phyloP scores from a whole-genome alignment of 2,329 filamentous ascomycete species.

The Rhexocercosporidium sp. region DNA sequence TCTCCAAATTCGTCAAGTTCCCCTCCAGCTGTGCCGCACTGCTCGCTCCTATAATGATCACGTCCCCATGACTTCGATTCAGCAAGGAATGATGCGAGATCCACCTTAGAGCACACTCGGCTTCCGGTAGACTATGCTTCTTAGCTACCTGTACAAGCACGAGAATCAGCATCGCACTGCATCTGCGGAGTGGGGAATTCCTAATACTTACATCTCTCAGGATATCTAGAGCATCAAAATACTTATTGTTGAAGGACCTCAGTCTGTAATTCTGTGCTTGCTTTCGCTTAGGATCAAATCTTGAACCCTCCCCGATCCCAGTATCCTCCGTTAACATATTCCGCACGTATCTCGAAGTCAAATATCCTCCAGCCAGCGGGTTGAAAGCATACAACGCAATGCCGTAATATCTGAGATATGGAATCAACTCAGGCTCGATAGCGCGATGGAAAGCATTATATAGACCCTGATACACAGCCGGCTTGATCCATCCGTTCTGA shows the following conservation, averaged over 20 bases:
- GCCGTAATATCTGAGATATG: slow-evolving; percentile 61
- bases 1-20: slow-evolving; percentile 63
- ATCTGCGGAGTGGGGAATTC: not conserved
- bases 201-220: slow-evolving; percentile 46
- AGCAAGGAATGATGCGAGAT: slow-evolving; percentile 70
- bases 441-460: slow-evolving; percentile 46
- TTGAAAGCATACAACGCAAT: slow-evolving; percentile 67
- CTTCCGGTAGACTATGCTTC: slow-evolving; percentile 69
- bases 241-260: slow-evolving; percentile 65
- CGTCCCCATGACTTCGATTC: slow-evolving; percentile 58
- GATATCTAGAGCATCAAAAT: slow-evolving; percentile 68
- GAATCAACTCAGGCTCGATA: slow-evolving; percentile 66
- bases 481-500: slow-evolving; percentile 42
- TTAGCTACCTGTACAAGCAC: slow-evolving; percentile 46
- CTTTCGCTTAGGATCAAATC: slow-evolving; percentile 50
- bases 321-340: slow-evolving; percentile 44
- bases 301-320: slow-evolving; percentile 13
- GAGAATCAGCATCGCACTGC: not conserved
- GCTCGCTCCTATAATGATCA: slow-evolving; percentile 63
- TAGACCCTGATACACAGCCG: slow-evolving; percentile 43
- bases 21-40: slow-evolving; percentile 50
- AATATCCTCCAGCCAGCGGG: slow-evolving; percentile 55
- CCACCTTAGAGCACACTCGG: slow-evolving; percentile 79
- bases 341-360: slow-evolving; percentile 55
- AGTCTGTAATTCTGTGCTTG: slow-evolving; percentile 55